A percentile compares a stretch with the other conserved stretches of the same genome.
phyloP scores from a whole-genome alignment of 1,139 yeast genomes.

The Geotrichum restrictum region DNA sequence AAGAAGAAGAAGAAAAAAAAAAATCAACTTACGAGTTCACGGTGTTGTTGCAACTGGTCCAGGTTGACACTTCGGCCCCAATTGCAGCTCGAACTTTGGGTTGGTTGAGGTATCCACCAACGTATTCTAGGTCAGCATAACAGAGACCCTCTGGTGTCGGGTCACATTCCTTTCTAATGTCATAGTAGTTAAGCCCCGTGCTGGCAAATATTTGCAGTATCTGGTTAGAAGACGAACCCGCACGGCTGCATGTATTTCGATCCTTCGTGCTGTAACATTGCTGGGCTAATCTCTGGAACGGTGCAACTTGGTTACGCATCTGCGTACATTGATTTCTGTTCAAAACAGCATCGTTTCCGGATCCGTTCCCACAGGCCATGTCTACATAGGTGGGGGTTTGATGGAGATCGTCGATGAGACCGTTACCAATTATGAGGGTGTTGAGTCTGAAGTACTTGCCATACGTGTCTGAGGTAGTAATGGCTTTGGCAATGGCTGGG shows the following conservation, averaged over 20 bases:
- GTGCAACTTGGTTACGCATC: conserved; percentile 51
- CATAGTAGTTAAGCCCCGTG: conserved; percentile 66
- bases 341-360: conserved; percentile 63
- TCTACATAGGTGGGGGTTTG: conserved; percentile 70
- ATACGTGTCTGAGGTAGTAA: conserved; percentile 47
- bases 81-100: conserved; percentile 61
- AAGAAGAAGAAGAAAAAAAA: too few species aligned
- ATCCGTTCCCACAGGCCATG: conserved; percentile 78
- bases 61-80: conserved; percentile 51
- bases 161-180: conserved; percentile 49
- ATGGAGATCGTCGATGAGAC: conserved; percentile 69
- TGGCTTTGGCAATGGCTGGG: conserved; percentile 73
- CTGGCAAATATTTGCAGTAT: conserved; percentile 51
- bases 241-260: conserved; percentile 49
- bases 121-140: conserved; percentile 53
- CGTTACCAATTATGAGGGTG: conserved; percentile 78
- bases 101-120: conserved; percentile 57
- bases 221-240: conserved; percentile 73
- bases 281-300: conserved; percentile 51
- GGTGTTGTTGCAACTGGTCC: conserved; percentile 53
- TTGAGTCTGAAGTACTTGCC: conserved; percentile 64
- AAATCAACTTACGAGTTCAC: conserved; percentile 46
- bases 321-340: conserved; percentile 56
- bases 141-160: conserved; percentile 56
- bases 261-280: conserved; percentile 56